These are phyloP conservation scores for Globisporangium spinosum DNA, from an alignment of 352 stramenopile genomes.

Conservation along the genomic window DNA sequence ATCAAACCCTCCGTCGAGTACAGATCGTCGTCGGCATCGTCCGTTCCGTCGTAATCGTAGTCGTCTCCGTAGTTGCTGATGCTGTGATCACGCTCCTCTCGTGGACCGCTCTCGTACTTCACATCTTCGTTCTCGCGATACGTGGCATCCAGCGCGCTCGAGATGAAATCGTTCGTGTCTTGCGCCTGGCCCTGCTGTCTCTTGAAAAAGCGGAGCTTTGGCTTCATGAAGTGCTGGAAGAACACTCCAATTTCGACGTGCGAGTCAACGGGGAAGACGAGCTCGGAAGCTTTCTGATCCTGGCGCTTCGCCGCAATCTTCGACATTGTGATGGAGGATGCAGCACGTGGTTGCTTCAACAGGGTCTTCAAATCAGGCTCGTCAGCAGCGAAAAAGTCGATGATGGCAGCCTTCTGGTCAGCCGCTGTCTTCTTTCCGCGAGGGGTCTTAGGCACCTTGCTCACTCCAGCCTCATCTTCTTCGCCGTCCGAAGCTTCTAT, in stretches of 20 bases:
- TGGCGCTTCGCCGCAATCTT: slow-evolving; percentile 55
- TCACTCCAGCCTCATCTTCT: slow-evolving; percentile 23
- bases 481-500: slow-evolving; percentile 28
- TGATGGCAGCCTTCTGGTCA: slow-evolving; percentile 43
- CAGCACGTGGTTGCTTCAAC: slow-evolving; percentile 38
- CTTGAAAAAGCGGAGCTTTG: slow-evolving; percentile 64
- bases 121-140: slow-evolving; percentile 22
- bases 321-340: slow-evolving; percentile 35
- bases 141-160: slow-evolving; percentile 19
- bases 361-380: slow-evolving; percentile 39
- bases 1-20: slow-evolving; percentile 68
- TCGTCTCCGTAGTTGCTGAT: slow-evolving; percentile 20
- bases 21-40: slow-evolving; percentile 26
- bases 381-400: slow-evolving; percentile 58
- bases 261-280: slow-evolving; percentile 75
- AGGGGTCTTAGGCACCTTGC: slow-evolving; percentile 26
- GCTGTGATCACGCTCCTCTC: slow-evolving; percentile 8
- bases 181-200: slow-evolving; percentile 13
- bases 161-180: slow-evolving; percentile 17
- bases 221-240: slow-evolving; percentile 78
- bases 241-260: slow-evolving; percentile 68
- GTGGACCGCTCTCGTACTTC: not conserved
- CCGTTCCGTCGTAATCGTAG: slow-evolving; percentile 34
- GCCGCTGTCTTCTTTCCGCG: slow-evolving; percentile 15
- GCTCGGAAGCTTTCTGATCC: slow-evolving; percentile 45